Evolutionary conservation across 2,329 filamentous ascomycete species (phyloP), one percentile per base, ranked within the genome.

Genomic region (Ascochyta viciae-villosae): DNA sequence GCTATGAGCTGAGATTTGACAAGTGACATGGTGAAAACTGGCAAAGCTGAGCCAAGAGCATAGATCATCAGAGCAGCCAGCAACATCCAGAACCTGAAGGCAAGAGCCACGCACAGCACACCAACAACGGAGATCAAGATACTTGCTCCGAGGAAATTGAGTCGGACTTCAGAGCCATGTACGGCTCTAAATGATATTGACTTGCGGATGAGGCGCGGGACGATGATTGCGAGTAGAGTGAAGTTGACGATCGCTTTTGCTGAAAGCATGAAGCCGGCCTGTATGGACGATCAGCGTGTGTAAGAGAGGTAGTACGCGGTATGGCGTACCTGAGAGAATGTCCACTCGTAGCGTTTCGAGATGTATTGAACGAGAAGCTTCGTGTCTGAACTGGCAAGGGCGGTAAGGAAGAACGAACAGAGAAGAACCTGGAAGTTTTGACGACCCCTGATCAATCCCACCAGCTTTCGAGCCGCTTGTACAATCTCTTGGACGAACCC

Each of bases 341-440:
- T 75, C 73, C 73, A 75, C n/a, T 67, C 62, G 29, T 76, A 77
- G 26, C 74, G 62, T 50, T 75, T 75, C 7, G 74, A 76, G 13
- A 76, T 77, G 41, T 76, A 77, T 39, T 75, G 73, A 0, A 75
- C 70, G 1, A 76, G 66, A 2, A 77, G 61, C 33, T 75, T 74
- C 1, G 74, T 76, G 31, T 76, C 74, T 2, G 73, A 75, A 41
- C 74, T 76, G 6, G 74, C 74, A 5, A 77, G 64, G 0, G 72
- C 71, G 0, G 73, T 74, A 7, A 76, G 63, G 23, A 75, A 71
- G 50, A 76, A 74, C 1, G 70, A 72, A 12, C 54, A 52, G 1
- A 77, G 59, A 0, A 77, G 60, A 9, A 74, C 41, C 33, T 74
- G 72, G 42, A 76, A 75, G 50, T 74, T 76, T 1, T 50, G 61